phyloP scores from a whole-genome alignment of 2,329 filamentous ascomycete genomes.

The Clonostachys byssicola region DNA sequence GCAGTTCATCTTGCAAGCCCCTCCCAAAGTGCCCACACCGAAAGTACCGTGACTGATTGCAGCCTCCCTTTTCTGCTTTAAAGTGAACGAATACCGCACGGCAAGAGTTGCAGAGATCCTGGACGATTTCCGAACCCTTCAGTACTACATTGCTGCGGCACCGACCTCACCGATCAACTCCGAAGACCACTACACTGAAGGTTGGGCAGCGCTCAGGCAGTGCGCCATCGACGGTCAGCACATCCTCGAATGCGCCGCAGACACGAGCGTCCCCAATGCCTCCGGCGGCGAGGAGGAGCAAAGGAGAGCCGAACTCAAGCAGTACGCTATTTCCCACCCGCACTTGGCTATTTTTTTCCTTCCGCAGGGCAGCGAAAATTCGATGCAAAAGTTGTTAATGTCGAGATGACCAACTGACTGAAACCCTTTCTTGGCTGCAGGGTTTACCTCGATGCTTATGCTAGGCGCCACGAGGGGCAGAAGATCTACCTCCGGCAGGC shows the following conservation, averaged over 20 bases:
- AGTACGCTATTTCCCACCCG: slow-evolving; percentile 29
- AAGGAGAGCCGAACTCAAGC: slow-evolving; percentile 56
- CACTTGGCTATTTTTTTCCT: neutral
- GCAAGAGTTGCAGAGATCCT: slow-evolving; percentile 59
- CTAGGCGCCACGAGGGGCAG: slow-evolving; percentile 58
- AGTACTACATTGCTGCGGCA: slow-evolving; percentile 57
- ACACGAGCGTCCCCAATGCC: slow-evolving; percentile 51
- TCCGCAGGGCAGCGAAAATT: neutral
- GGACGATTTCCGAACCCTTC: slow-evolving; percentile 56
- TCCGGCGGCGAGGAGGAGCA: slow-evolving; percentile 55
- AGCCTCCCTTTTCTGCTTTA: neutral
- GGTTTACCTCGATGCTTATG: slow-evolving; percentile 55
- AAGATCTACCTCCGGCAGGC: slow-evolving; percentile 61
- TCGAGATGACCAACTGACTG: too few species aligned
- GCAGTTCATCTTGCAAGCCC: too few species aligned
- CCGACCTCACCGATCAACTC: slow-evolving; percentile 48
- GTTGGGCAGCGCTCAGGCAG: slow-evolving; percentile 58
- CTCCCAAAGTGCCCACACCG: too few species aligned
- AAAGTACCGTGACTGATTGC: neutral
- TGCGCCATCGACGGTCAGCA: slow-evolving; percentile 59
- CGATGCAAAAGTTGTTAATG: neutral
- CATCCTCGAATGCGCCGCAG: slow-evolving; percentile 61
- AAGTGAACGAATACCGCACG: slow-evolving; percentile 58
- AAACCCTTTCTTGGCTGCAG: slow-evolving; percentile 21
- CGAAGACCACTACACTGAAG: slow-evolving; percentile 60